Evolutionary conservation across 2,329 filamentous ascomycete species (phyloP).

Genomic region (Fusarium sp.): DNA sequence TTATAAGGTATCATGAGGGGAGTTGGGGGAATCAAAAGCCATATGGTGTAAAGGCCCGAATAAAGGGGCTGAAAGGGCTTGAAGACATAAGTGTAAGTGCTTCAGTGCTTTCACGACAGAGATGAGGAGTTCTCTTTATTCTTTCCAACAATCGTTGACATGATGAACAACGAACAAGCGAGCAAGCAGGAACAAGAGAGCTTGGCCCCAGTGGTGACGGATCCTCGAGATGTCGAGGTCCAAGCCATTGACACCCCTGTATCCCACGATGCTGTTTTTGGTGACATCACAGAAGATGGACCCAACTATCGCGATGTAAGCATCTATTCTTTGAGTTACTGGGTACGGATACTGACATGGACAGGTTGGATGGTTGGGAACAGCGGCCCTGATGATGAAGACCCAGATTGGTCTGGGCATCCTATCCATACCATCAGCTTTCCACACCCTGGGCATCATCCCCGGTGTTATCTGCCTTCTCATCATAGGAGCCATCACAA

Average conservation of each 20-base stretch:
- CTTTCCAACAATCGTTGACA: background rate
- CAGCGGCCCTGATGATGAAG: constrained; percentile 61
- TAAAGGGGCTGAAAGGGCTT: background rate
- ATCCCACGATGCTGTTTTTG: constrained; percentile 41
- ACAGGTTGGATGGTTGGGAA: constrained; percentile 59
- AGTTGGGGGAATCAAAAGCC: background rate
- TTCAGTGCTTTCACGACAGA: background rate
- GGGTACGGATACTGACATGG: background rate
- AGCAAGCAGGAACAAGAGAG: constrained; percentile 2
- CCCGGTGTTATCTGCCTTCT: constrained; percentile 60
- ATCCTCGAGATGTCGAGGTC: background rate
- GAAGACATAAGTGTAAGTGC: background rate
- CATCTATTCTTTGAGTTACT: background rate
- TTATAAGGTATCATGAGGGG: background rate
- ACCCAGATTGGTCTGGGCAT: constrained; percentile 60
- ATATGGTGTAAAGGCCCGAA: constrained; percentile 1
- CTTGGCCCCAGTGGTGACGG: background rate
- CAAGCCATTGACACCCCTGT: constrained; percentile 36
- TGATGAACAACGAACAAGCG: constrained; percentile 9
- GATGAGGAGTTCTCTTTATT: background rate
- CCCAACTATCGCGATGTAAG: constrained; percentile 49
- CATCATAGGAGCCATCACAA: constrained; percentile 57
- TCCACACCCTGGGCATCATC: constrained; percentile 60
- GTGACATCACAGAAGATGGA: constrained; percentile 44
- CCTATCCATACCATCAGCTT: constrained; percentile 60